Base-by-base conservation (phyloP, 2,329 filamentous ascomycete species). In the Aspergillus ustus region DNA sequence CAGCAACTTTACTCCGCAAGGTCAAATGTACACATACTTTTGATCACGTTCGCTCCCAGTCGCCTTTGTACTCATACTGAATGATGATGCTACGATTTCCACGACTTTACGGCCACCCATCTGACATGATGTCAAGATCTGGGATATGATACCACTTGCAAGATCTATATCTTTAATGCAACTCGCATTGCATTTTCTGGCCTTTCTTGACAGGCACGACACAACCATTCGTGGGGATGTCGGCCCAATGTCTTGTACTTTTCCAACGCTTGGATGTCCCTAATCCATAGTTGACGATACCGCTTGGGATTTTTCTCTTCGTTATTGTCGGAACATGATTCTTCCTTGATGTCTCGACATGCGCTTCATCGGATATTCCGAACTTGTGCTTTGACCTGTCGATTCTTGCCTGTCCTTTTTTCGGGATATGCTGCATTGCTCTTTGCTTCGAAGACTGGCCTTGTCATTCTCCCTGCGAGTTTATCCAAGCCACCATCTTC, bases 11-110 rank as follows among this genome's bases (percentile, higher is more conserved):
- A 68, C 66, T 49, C 50, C 69, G 49, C 71, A 70, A 59, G 67
- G 63, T 53, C 74, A 72, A 60, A 49, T 72, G 60, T 76, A 72
- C 58, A 66, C 71, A 46, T 77, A 75, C 63, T 76, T 72, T 61
- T 77, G 67, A 74, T 55, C 57, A 54, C 48, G 62, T 62, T 59
- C 66, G 56, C 52, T 60, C 54, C 59, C 64, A 46, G 57, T 25
- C 55, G 53, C 57, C 51, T 62, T 59, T 77, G 75, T 78, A 78
- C 70, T 69, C 73, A 74, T 77, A 78, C 65, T 70, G 68, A 71
- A 77, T 67, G 73, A 77, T 67, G 74, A 77, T 71, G 72, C 68
- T 63, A 77, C 72, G 75, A 77, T 72, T 68, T 55, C 72, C 52
- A 70, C 66, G 68, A 70, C 52, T 71, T 67, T 31, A 71, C 67